These are phyloP conservation scores for Rhizophora mangle DNA, from an alignment of 345 rosid genomes.

Conservation along the genomic window DNA sequence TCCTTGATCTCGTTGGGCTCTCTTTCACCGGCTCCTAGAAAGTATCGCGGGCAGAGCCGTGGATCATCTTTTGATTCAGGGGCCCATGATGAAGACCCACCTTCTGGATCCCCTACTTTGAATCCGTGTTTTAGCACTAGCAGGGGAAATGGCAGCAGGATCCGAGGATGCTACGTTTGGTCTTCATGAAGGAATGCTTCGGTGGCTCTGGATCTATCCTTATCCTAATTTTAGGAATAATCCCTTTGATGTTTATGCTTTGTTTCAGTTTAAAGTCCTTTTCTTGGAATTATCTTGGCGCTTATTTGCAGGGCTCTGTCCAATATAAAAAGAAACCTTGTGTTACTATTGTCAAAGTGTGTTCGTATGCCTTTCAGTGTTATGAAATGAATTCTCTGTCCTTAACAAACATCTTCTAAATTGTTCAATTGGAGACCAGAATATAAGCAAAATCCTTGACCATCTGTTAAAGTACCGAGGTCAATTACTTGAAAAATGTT, in stretches of 20 bases:
- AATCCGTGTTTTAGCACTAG: conserved; percentile 26
- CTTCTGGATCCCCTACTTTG: conserved; percentile 30
- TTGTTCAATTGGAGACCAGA: too few relatives aligned
- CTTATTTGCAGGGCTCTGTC: neutral
- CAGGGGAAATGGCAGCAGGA: conserved; percentile 3
- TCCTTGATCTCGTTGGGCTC: conserved; percentile 3
- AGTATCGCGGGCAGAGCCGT: conserved; percentile 5
- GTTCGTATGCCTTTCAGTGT: neutral
- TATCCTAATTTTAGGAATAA: neutral
- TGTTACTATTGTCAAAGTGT: neutral
- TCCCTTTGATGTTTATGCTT: neutral
- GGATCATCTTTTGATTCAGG: conserved; percentile 40
- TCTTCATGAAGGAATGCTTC: conserved; percentile 2
- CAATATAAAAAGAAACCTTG: neutral
- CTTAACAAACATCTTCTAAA: too few relatives aligned
- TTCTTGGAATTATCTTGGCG: neutral
- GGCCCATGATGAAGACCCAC: conserved; percentile 23
- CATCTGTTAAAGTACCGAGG: too few relatives aligned
- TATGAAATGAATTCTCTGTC: neutral
- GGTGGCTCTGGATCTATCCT: conserved; percentile 11
- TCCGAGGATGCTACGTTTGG: conserved; percentile 13
- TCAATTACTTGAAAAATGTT: too few relatives aligned
- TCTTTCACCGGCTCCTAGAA: neutral
- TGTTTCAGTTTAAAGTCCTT: neutral
- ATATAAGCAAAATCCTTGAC: too few relatives aligned